phyloP scores from a whole-genome alignment of 2,329 filamentous ascomycete species.

The Penicillium psychrosexuale region DNA sequence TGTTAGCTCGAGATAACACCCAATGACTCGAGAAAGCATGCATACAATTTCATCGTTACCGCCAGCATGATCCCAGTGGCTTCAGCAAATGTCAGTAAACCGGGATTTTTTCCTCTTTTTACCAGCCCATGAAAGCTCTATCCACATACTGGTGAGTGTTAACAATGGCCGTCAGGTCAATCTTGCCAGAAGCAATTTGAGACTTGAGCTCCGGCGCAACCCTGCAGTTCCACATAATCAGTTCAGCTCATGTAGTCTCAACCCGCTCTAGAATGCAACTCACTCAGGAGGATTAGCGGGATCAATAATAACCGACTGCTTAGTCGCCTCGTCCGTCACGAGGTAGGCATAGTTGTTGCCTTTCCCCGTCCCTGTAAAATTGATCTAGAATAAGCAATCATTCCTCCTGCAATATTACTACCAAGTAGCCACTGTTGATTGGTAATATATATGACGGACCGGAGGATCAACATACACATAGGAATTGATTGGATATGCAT shows the following conservation, averaged over 20 bases:
- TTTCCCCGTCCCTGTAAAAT: slow-evolving; percentile 34
- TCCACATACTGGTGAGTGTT: slow-evolving; percentile 89
- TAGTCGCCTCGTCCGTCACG: slow-evolving; percentile 49
- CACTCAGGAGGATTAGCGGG: slow-evolving; percentile 52
- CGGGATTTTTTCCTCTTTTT: background rate
- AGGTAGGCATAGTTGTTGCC: slow-evolving; percentile 54
- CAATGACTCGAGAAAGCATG: background rate
- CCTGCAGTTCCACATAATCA: slow-evolving; percentile 35
- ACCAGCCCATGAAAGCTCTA: too few species aligned
- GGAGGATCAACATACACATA: slow-evolving; percentile 46
- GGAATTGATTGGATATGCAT: slow-evolving; percentile 55
- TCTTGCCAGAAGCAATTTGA: slow-evolving; percentile 65
- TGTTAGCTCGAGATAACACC: background rate
- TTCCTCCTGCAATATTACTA: background rate
- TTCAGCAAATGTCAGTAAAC: slow-evolving; percentile 39
- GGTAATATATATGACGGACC: background rate
- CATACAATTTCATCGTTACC: slow-evolving; percentile 79
- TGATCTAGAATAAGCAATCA: slow-evolving; percentile 1
- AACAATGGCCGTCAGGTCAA: slow-evolving; percentile 84
- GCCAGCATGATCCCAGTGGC: slow-evolving; percentile 91
- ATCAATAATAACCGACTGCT: slow-evolving; percentile 51
- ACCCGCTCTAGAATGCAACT: slow-evolving; percentile 15
- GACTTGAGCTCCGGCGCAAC: slow-evolving; percentile 67
- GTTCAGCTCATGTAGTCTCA: background rate
- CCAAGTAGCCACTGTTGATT: background rate